phyloP scores from a whole-genome alignment of 2,329 filamentous ascomycete genomes.

The Pyrenophora graminea region DNA sequence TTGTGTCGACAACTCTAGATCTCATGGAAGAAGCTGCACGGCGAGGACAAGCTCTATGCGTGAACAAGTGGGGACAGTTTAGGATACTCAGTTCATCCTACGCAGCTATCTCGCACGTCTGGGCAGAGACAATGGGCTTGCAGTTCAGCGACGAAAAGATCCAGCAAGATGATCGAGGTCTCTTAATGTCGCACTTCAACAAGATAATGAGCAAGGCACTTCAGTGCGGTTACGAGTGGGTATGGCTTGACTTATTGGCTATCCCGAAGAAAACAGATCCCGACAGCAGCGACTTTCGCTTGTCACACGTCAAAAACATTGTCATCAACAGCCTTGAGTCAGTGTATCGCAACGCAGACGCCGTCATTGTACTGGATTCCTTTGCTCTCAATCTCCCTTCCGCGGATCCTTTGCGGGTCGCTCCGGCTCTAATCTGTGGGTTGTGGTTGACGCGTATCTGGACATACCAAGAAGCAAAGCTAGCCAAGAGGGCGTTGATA shows the following conservation, averaged over 20 bases:
- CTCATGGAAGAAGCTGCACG: not conserved
- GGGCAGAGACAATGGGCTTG: constrained; percentile 1
- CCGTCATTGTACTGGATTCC: not conserved
- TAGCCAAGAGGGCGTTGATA: not conserved
- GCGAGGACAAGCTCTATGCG: not conserved
- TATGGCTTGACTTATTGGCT: not conserved
- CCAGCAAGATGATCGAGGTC: not conserved
- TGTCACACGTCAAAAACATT: not conserved
- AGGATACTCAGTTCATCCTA: not conserved
- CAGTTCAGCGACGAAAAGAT: not conserved
- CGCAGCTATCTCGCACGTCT: not conserved
- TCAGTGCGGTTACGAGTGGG: not conserved
- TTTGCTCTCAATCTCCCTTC: not conserved
- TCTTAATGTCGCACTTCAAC: not conserved
- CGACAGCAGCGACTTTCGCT: not conserved
- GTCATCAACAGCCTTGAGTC: not conserved
- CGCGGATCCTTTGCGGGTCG: not conserved
- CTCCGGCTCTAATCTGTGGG: not conserved
- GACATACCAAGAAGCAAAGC: not conserved
- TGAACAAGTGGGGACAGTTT: not conserved
- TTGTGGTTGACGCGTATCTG: not conserved
- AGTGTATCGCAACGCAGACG: not conserved
- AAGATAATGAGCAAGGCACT: not conserved
- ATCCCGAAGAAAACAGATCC: not conserved
- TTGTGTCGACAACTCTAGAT: not conserved